phyloP scores from a whole-genome alignment of 1,284 basidiomycete species.

The Apiotrichum siamense region DNA sequence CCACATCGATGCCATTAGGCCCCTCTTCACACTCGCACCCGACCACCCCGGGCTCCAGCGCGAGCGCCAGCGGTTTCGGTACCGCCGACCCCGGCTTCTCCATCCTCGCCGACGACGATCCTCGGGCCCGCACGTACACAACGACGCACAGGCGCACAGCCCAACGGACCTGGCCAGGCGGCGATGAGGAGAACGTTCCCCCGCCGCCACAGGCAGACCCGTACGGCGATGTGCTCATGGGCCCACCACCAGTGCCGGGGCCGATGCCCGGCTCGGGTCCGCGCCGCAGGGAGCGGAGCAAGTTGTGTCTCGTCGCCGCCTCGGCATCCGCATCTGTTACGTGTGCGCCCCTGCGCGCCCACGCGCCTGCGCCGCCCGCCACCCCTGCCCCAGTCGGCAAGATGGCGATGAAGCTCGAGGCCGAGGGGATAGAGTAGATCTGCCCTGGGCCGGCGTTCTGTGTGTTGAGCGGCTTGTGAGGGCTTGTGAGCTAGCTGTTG shows the following conservation, averaged over 20 bases:
- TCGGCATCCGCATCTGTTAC: too few species aligned
- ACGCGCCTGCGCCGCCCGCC: too few species aligned
- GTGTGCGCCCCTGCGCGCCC: too few species aligned
- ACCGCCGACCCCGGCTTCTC: conserved; percentile 29
- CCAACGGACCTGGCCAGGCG: background rate
- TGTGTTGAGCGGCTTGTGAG: background rate
- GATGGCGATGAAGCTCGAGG: conserved; percentile 4
- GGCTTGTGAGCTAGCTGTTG: too few species aligned
- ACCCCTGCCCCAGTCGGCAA: too few species aligned
- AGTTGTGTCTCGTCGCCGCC: background rate
- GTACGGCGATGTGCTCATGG: too few species aligned
- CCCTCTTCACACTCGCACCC: too few species aligned
- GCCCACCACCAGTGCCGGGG: background rate
- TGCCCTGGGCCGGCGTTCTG: background rate
- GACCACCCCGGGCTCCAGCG: background rate
- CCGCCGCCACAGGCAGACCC: background rate
- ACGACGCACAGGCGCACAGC: background rate
- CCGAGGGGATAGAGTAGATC: background rate
- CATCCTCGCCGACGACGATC: conserved; percentile 15
- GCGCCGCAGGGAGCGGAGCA: conserved; percentile 3
- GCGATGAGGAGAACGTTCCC: conserved; percentile 4
- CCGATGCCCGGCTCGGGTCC: too few species aligned
- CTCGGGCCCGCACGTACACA: background rate
- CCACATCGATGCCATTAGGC: too few species aligned
- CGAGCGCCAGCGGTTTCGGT: background rate